Percentiles rank a stretch among this genome's conserved stretches.
Conservation (phyloP, 2,329 filamentous ascomycete species). For the Cryphonectria carpinicola region DNA sequence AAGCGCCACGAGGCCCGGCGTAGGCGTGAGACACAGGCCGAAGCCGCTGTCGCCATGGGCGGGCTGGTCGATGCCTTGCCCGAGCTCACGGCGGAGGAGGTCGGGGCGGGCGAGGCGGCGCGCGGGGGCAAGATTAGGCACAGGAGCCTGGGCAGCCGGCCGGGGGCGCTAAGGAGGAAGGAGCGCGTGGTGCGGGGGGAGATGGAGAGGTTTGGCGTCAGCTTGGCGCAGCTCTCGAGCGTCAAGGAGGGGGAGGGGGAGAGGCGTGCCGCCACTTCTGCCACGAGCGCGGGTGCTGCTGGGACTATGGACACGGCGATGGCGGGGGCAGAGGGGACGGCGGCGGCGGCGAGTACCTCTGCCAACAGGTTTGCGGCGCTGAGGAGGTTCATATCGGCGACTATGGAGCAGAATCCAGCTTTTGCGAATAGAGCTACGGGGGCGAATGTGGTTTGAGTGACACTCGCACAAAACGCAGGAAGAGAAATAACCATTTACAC, state of each 20-base stretch:
- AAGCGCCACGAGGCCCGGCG: slow-evolving; percentile 51
- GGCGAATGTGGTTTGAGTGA: not conserved
- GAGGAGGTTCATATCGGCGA: slow-evolving; percentile 80
- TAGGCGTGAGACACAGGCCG: slow-evolving; percentile 41
- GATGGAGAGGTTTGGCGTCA: slow-evolving; percentile 81
- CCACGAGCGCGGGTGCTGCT: slow-evolving; percentile 23
- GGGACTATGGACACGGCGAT: slow-evolving; percentile 26
- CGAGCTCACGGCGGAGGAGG: slow-evolving; percentile 55
- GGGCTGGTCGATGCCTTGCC: slow-evolving; percentile 79
- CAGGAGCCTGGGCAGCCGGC: slow-evolving; percentile 73
- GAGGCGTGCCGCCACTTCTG: slow-evolving; percentile 20
- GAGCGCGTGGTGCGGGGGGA: slow-evolving; percentile 79
- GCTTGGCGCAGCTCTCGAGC: slow-evolving; percentile 73
- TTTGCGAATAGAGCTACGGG: slow-evolving; percentile 51
- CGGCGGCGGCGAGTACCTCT: slow-evolving; percentile 42
- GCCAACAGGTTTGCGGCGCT: slow-evolving; percentile 78
- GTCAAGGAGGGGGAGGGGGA: slow-evolving; percentile 36
- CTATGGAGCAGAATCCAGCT: slow-evolving; percentile 85
- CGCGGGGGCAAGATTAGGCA: slow-evolving; percentile 64
- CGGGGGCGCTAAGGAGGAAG: slow-evolving; percentile 82
- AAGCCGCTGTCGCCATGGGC: slow-evolving; percentile 71
- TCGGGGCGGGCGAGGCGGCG: slow-evolving; percentile 45
- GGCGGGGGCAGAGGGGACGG: slow-evolving; percentile 29
- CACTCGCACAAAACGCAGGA: not conserved
- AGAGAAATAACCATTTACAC: not conserved